Percentiles rank a stretch among this genome's conserved stretches.
Evolutionary conservation across 164 flowering plant species (phyloP).

Genomic region (Saururus chinensis): DNA sequence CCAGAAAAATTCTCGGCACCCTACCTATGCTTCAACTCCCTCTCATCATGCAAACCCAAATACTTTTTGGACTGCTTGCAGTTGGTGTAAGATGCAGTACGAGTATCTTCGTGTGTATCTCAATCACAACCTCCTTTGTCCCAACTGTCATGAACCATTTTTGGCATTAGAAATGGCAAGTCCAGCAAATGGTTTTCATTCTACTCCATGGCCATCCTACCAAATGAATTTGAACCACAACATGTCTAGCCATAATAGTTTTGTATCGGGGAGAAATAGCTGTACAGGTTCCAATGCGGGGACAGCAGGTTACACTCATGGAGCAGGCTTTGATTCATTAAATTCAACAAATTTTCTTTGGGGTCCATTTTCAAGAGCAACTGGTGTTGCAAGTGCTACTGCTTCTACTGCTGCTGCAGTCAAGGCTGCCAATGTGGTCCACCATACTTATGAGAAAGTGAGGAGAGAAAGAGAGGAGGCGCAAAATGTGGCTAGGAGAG

Average conservation of each 20-base stretch:
- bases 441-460: slow-evolving; percentile 56
- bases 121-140: slow-evolving; percentile 63
- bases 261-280: slow-evolving; percentile 18
- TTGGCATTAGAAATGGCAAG: slow-evolving; percentile 50
- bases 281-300: slow-evolving; percentile 14
- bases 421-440: slow-evolving; percentile 51
- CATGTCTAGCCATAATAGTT: slow-evolving; percentile 17
- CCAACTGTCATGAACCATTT: slow-evolving; percentile 64
- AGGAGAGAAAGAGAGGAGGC: slow-evolving; percentile 65
- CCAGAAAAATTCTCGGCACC: slow-evolving; percentile 16
- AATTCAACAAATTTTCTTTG: slow-evolving; percentile 34
- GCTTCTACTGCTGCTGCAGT: slow-evolving; percentile 39
- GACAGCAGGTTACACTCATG: slow-evolving; percentile 11
- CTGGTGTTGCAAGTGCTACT: slow-evolving; percentile 23
- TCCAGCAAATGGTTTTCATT: slow-evolving; percentile 22
- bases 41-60: slow-evolving; percentile 23
- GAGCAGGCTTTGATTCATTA: slow-evolving; percentile 16
- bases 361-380: slow-evolving; percentile 42
- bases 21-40: slow-evolving; percentile 21
- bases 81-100: slow-evolving; percentile 64
- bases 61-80: slow-evolving; percentile 78
- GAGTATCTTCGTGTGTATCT: slow-evolving; percentile 62
- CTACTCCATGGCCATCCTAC: slow-evolving; percentile 29
- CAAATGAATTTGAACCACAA: slow-evolving; percentile 20
- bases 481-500: slow-evolving; percentile 56